A percentile compares a stretch with the other conserved stretches of the same genome.
phyloP scores from a whole-genome alignment of 371 early-diverging fungal species.

The Lichtheimia ramosa region DNA sequence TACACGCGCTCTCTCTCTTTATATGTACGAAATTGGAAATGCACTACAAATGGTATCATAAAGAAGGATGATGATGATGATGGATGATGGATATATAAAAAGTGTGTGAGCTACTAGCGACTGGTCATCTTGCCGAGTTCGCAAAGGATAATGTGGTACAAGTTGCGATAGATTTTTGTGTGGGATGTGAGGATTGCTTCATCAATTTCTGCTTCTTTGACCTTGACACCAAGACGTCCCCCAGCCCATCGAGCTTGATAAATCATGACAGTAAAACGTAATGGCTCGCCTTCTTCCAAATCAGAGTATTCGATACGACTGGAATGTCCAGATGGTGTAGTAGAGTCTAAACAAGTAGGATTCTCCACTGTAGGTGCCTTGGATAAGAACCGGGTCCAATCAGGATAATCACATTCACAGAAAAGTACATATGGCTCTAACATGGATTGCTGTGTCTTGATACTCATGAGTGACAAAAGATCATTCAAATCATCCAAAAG shows the following conservation, averaged over 20 bases:
- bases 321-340: constrained; percentile 7
- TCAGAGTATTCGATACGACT: constrained; percentile 10
- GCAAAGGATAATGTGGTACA: constrained; percentile 25
- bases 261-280: constrained; percentile 29
- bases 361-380: neutral
- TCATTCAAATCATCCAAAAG: constrained; percentile 30
- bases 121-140: constrained; percentile 23
- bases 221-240: constrained; percentile 39
- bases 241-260: constrained; percentile 45
- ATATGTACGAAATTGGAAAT: too few relatives aligned
- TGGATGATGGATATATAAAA: neutral
- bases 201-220: constrained; percentile 34
- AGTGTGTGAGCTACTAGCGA: neutral
- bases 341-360: neutral
- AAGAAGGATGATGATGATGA: too few relatives aligned
- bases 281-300: constrained; percentile 12
- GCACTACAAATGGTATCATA: too few relatives aligned
- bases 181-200: constrained; percentile 8
- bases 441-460: constrained; percentile 12
- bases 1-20: neutral
- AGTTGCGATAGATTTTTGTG: constrained; percentile 19
- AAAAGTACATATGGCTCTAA: constrained; percentile 23
- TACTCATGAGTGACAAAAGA: constrained; percentile 18
- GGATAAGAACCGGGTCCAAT: constrained; percentile 17
- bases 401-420: constrained; percentile 28